phyloP scores from a whole-genome alignment of 331 rosid species.

The Pyrus hybrid region DNA sequence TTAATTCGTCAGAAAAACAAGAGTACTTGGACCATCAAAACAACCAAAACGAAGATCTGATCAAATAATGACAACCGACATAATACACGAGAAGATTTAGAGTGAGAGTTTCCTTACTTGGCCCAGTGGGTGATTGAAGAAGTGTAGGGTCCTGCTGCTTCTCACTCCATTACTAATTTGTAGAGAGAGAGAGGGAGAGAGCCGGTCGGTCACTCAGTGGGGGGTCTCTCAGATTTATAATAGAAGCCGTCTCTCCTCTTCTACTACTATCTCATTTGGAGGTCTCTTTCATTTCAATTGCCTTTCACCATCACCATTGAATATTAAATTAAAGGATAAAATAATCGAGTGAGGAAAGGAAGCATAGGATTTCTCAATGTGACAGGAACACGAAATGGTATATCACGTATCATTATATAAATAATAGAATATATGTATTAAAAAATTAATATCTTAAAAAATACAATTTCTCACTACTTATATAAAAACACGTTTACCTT shows the following conservation, averaged over 20 bases:
- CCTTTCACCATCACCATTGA: no score
- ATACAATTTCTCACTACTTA: no score
- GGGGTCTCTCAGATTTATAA: not conserved
- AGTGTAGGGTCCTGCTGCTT: not conserved
- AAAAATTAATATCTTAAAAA: no score
- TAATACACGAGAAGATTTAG: not conserved
- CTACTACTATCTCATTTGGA: not conserved
- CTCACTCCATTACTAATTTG: slow-evolving; percentile 2
- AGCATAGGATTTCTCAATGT: no score
- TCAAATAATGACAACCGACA: not conserved
- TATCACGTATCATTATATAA: no score
- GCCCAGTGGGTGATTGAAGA: not conserved
- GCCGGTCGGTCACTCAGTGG: not conserved
- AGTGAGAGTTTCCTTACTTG: slow-evolving; percentile 1
- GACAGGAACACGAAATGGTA: no score
- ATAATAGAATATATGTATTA: no score
- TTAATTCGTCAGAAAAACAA: not conserved
- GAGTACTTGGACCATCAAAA: not conserved
- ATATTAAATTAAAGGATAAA: no score
- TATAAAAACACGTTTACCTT: no score
- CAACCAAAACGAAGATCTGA: not conserved
- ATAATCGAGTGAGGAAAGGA: not conserved
- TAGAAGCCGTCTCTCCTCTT: not conserved
- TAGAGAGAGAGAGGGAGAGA: not conserved
- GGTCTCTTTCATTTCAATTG: no score